phyloP scores from a whole-genome alignment of 371 early-diverging fungal species.

The Gilbertella persicaria region DNA sequence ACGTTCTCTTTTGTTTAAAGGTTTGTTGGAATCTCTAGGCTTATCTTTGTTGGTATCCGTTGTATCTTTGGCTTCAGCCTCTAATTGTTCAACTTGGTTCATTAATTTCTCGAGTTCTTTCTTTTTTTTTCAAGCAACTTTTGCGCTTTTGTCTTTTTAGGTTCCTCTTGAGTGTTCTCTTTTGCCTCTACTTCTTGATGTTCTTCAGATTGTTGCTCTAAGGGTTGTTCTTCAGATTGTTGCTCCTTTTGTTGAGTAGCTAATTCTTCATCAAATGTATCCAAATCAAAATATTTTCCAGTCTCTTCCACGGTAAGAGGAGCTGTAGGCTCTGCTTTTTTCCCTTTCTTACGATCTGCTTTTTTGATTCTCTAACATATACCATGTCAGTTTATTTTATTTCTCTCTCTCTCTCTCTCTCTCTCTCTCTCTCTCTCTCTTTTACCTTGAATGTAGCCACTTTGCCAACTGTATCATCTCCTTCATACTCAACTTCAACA shows the following conservation, averaged over 20 bases:
- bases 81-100: conserved; percentile 24
- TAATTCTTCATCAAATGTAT: conserved; percentile 57
- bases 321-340: conserved; percentile 49
- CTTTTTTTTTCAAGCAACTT: conserved; percentile 28
- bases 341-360: conserved; percentile 29
- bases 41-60: conserved; percentile 7
- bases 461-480: conserved; percentile 62
- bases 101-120: conserved; percentile 25
- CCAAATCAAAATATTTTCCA: conserved; percentile 43
- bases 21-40: conserved; percentile 21
- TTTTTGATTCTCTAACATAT: conserved; percentile 49
- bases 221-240: neutral
- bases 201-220: conserved; percentile 1
- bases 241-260: conserved; percentile 29
- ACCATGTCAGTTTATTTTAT: too few relatives aligned
- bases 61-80: conserved; percentile 11
- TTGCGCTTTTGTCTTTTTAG: conserved; percentile 25
- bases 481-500: conserved; percentile 77
- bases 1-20: conserved; percentile 31
- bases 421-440: too few relatives aligned
- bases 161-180: conserved; percentile 7
- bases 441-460: conserved; percentile 73
- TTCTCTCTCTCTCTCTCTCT: too few relatives aligned
- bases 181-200: conserved; percentile 4
- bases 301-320: conserved; percentile 53